Evolutionary conservation across 352 stramenopile species (phyloP).

Genomic region (Pythium brachiatum): DNA sequence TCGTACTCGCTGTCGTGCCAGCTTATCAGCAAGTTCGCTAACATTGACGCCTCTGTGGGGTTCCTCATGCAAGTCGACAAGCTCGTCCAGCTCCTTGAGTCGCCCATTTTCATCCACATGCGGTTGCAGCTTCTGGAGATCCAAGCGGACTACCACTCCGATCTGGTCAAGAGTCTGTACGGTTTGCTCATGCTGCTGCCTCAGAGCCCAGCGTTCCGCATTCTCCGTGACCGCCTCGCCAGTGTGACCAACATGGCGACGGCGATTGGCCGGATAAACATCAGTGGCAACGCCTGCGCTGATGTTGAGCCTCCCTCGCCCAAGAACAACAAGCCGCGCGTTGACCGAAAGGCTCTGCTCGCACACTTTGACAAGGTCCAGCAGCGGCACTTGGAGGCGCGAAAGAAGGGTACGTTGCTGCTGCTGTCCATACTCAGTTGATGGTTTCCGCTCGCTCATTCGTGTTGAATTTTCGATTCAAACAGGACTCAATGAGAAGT

Average conservation of each 20-base stretch:
- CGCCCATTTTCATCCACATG: constrained; percentile 98
- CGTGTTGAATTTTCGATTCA: too few species aligned
- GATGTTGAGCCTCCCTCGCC: neutral
- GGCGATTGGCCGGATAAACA: constrained; percentile 73
- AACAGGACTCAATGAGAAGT: constrained; percentile 54
- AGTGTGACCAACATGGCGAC: constrained; percentile 88
- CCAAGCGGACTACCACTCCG: constrained; percentile 91
- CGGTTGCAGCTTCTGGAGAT: constrained; percentile 98
- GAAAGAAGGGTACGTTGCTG: constrained; percentile 53
- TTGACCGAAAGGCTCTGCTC: constrained; percentile 59
- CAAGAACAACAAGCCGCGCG: constrained; percentile 23
- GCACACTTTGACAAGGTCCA: constrained; percentile 76
- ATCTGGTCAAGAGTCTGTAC: constrained; percentile 97
- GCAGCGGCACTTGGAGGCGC: constrained; percentile 61
- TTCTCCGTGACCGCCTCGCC: constrained; percentile 76
- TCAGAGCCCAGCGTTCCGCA: constrained; percentile 88
- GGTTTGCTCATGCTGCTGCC: constrained; percentile 97
- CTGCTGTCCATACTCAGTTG: neutral
- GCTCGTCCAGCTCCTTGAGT: constrained; percentile 99
- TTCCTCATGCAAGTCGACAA: constrained; percentile 99
- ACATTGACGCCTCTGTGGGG: constrained; percentile 96
- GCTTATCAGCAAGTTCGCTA: constrained; percentile 96
- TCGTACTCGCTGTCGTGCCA: constrained; percentile 97
- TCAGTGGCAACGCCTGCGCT: constrained; percentile 25
- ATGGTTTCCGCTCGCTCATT: too few species aligned